These are phyloP conservation scores for Malus sylvestris DNA, from an alignment of 306 rosid genomes.

Conservation along the genomic window DNA sequence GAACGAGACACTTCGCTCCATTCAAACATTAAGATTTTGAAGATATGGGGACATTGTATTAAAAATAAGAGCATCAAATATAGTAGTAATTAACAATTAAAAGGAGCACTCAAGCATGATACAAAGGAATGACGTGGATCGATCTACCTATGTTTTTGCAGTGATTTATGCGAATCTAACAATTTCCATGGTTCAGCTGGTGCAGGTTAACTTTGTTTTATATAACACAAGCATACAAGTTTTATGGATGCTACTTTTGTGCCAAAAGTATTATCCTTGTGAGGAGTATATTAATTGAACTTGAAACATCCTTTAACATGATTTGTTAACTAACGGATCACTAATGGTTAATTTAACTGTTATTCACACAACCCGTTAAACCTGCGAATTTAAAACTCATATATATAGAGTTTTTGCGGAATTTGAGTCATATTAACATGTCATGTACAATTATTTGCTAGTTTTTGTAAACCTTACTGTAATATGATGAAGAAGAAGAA, in stretches of 20 bases:
- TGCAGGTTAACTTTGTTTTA: background rate
- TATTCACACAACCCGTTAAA: too few relatives aligned
- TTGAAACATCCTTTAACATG: too few relatives aligned
- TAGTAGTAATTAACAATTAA: background rate
- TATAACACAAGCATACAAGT: background rate
- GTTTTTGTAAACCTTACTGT: too few relatives aligned
- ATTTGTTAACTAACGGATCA: too few relatives aligned
- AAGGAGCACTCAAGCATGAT: background rate
- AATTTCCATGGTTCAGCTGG: conserved; percentile 9
- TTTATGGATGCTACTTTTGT: background rate
- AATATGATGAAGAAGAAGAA: too few relatives aligned
- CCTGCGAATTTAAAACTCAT: too few relatives aligned
- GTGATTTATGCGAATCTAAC: conserved; percentile 5
- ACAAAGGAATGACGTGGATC: background rate
- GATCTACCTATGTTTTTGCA: background rate
- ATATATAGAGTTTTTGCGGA: too few relatives aligned
- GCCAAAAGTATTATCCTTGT: background rate
- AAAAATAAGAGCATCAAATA: conserved; percentile 17
- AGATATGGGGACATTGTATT: background rate
- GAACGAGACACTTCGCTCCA: background rate
- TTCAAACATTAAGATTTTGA: background rate
- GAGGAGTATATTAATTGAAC: too few relatives aligned
- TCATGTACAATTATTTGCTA: too few relatives aligned
- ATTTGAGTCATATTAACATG: too few relatives aligned
- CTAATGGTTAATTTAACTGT: too few relatives aligned